Conservation (phyloP, 257 asterid genomes). For the Solanum pinnatisectum region DNA sequence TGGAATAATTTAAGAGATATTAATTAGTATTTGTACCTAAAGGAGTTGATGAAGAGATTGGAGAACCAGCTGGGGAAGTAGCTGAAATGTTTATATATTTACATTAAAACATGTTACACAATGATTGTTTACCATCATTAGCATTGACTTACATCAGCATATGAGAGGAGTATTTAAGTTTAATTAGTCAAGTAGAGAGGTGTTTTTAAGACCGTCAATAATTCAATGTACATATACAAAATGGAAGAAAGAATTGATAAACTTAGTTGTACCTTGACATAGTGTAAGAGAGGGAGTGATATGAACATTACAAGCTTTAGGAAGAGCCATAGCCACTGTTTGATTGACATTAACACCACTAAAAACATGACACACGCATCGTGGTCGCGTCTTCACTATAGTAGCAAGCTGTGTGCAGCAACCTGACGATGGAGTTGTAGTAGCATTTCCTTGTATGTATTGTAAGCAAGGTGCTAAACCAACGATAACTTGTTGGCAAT, state of each 20-base stretch:
- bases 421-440: conserved; percentile 36
- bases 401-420: conserved; percentile 47
- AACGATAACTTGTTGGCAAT: conserved; percentile 26
- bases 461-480: conserved; percentile 41
- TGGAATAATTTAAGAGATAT: background rate
- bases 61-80: background rate
- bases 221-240: background rate
- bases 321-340: conserved; percentile 41
- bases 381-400: conserved; percentile 29
- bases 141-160: background rate
- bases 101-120: background rate
- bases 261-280: conserved; percentile 33
- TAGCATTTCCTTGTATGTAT: conserved; percentile 39
- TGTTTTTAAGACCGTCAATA: too few species aligned
- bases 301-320: conserved; percentile 37
- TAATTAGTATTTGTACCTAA: conserved; percentile 2
- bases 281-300: conserved; percentile 34
- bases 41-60: background rate
- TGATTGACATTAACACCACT: conserved; percentile 38
- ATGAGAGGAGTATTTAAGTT: too few species aligned
- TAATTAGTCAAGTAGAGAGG: too few species aligned
- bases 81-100: background rate
- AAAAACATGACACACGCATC: conserved; percentile 37
- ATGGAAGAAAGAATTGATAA: background rate
- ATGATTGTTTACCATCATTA: background rate